These are phyloP conservation scores for Climacium dendroides DNA, from an alignment of 225 moss, liverwort and hornwort genomes.

Conservation along the genomic window DNA sequence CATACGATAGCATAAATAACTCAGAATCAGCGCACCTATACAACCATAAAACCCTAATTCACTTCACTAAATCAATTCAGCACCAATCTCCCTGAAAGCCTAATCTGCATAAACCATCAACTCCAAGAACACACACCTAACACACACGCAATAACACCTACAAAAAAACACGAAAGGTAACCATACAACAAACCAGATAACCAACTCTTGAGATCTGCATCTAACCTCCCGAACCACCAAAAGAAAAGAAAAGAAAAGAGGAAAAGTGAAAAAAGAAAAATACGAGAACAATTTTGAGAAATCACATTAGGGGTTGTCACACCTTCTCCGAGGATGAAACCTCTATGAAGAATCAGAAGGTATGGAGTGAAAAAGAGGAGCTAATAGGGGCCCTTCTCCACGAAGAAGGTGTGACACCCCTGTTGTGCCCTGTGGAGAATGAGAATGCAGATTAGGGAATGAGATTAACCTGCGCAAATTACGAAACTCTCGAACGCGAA, in stretches of 20 bases:
- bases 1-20: background rate
- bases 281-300: background rate
- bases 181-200: background rate
- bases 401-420: background rate
- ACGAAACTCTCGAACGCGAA: background rate
- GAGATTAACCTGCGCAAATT: background rate
- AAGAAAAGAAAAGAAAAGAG: too few relatives aligned
- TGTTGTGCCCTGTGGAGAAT: background rate
- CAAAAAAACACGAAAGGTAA: background rate
- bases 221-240: background rate
- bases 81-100: background rate
- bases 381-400: background rate
- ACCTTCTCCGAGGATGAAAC: background rate
- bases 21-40: background rate
- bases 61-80: background rate
- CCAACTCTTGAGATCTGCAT: background rate
- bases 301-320: background rate
- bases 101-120: background rate
- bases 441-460: background rate
- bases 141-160: background rate
- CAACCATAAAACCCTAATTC: background rate
- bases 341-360: background rate
- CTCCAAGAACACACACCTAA: background rate
- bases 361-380: background rate
- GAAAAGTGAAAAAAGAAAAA: background rate